Evolutionary conservation across 371 early-diverging fungal genomes (phyloP).

Genomic region (Zopfochytrium polystomum): DNA sequence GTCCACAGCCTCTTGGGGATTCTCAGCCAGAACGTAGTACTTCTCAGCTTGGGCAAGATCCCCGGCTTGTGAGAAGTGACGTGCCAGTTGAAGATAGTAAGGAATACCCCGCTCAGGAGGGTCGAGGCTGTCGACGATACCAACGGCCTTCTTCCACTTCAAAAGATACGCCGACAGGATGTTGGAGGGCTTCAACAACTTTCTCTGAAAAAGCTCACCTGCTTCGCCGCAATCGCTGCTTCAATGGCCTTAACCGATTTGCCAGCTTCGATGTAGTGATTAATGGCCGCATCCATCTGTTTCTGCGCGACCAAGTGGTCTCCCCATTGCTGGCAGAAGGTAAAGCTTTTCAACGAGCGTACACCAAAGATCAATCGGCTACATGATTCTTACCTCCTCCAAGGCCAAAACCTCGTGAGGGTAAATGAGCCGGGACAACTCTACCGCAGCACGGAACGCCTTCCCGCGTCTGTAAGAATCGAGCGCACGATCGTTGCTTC

Average conservation of each 20-base stretch:
- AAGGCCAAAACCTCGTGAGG: conserved; percentile 50
- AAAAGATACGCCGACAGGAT: not conserved
- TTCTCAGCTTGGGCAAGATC: conserved; percentile 49
- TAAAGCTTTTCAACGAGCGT: not conserved
- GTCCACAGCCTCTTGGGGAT: conserved; percentile 54
- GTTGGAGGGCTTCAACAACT: no score
- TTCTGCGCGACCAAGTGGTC: conserved; percentile 50
- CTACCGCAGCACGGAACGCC: conserved; percentile 53
- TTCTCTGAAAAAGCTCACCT: conserved; percentile 29
- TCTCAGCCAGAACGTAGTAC: conserved; percentile 48
- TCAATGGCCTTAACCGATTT: conserved; percentile 51
- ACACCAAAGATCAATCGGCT: not conserved
- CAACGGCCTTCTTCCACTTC: conserved; percentile 59
- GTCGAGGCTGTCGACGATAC: conserved; percentile 52
- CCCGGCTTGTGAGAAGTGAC: conserved; percentile 41
- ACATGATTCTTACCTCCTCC: conserved; percentile 50
- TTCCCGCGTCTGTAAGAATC: conserved; percentile 52
- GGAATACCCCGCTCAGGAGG: conserved; percentile 43
- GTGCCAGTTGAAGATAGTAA: conserved; percentile 46
- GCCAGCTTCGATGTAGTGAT: conserved; percentile 59
- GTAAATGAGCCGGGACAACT: conserved; percentile 42
- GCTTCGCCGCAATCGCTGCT: conserved; percentile 48
- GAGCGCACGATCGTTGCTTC: conserved; percentile 47
- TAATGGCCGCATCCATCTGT: conserved; percentile 58
- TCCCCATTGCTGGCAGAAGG: conserved; percentile 50